These are phyloP conservation scores for Fonsecaea nubica DNA, from an alignment of 2,329 filamentous ascomycete genomes.

Conservation along the genomic window DNA sequence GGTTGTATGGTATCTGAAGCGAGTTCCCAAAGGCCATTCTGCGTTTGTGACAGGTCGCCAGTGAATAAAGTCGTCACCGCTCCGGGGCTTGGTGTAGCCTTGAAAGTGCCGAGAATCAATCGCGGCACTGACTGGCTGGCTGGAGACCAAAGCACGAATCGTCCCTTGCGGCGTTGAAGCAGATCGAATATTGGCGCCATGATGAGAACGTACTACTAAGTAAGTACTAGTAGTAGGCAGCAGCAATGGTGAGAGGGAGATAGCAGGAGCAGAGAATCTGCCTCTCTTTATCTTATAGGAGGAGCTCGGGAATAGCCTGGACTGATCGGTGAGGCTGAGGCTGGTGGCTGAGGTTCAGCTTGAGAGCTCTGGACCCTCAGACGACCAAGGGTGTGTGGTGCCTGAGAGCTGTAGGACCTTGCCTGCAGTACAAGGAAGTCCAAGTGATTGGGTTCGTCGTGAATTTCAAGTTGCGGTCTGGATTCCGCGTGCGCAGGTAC, in stretches of 20 bases:
- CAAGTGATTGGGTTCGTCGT: no score
- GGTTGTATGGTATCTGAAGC: not conserved
- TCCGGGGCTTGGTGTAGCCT: not conserved
- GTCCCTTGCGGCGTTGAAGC: slow-evolving; percentile 1
- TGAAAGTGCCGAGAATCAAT: slow-evolving; percentile 6
- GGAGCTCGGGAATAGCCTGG: not conserved
- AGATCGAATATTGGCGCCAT: slow-evolving; percentile 5
- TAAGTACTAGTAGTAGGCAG: no score
- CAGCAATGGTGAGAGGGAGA: not conserved
- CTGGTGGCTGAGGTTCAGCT: not conserved
- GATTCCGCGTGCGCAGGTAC: not conserved
- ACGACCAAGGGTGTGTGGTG: not conserved
- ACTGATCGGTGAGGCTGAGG: not conserved
- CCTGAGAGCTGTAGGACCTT: not conserved
- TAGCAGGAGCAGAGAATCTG: not conserved
- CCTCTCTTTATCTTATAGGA: not conserved
- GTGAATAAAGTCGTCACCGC: not conserved
- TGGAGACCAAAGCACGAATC: slow-evolving; percentile 5
- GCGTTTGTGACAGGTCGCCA: slow-evolving; percentile 1
- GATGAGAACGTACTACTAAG: not conserved
- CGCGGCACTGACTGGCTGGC: not conserved
- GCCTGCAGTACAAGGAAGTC: not conserved
- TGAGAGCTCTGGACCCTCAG: not conserved
- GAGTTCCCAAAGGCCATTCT: slow-evolving; percentile 3
- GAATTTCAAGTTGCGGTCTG: not conserved